Conservation (phyloP, 2,329 filamentous ascomycete genomes). For the Pseudocercospora cruenta region DNA sequence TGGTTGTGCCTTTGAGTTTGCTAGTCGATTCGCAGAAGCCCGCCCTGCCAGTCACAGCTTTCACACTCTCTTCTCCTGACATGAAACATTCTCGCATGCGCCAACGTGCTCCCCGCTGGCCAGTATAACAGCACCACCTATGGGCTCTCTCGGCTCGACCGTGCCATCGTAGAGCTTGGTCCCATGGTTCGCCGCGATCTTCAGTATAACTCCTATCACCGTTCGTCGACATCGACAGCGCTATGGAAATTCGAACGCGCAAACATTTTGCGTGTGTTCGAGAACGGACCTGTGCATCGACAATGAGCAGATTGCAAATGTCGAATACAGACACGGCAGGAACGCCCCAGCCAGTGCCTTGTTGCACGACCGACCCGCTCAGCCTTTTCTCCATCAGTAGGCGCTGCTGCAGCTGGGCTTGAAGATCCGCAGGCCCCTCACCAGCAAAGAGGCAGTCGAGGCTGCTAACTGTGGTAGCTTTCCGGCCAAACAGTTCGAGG, state of each 20-base stretch:
- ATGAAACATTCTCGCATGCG: slow-evolving; percentile 16
- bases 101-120: slow-evolving; percentile 5
- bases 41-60: slow-evolving; percentile 4
- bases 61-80: slow-evolving; percentile 10
- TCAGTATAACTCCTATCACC: background rate
- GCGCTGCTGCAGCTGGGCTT: background rate
- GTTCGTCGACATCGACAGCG: slow-evolving; percentile 5
- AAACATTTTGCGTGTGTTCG: slow-evolving; percentile 3
- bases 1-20: slow-evolving; percentile 6
- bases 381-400: background rate
- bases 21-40: background rate
- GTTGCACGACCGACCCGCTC: background rate
- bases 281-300: slow-evolving; percentile 5
- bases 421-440: background rate
- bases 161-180: background rate
- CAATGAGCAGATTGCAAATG: slow-evolving; percentile 8
- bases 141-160: background rate
- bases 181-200: background rate
- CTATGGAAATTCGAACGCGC: slow-evolving; percentile 8
- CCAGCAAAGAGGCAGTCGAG: background rate
- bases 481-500: background rate
- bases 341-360: background rate
- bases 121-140: slow-evolving; percentile 4
- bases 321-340: background rate
- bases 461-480: background rate